phyloP scores from a whole-genome alignment of 345 rosid species.

The Abelmoschus esculentus region DNA sequence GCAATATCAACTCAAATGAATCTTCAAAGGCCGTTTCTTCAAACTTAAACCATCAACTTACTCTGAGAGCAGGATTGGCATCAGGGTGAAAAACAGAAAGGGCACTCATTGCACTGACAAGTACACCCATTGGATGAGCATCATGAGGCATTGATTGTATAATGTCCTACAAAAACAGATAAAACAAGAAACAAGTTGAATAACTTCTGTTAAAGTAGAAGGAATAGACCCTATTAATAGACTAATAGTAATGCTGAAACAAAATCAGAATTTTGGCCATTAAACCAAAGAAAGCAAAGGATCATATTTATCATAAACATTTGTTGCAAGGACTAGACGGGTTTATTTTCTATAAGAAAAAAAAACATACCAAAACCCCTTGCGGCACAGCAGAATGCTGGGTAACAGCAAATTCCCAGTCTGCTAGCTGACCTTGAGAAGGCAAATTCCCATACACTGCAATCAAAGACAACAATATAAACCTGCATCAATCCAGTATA shows the following conservation, averaged over 20 bases:
- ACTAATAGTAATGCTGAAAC: not conserved
- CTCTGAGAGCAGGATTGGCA: slow-evolving; percentile 97
- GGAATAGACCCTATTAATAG: not conserved
- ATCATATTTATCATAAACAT: not conserved
- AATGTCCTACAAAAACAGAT: slow-evolving; percentile 57
- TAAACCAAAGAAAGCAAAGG: not conserved
- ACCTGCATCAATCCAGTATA: not conserved
- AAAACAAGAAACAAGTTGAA: not conserved
- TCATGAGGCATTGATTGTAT: slow-evolving; percentile 97
- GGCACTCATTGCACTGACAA: slow-evolving; percentile 95
- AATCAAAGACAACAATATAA: not conserved
- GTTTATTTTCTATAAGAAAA: slow-evolving; percentile 4
- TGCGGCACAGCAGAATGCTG: slow-evolving; percentile 98
- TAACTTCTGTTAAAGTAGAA: not conserved
- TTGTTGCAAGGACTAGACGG: not conserved
- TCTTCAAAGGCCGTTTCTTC: slow-evolving; percentile 4
- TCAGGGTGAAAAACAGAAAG: slow-evolving; percentile 96
- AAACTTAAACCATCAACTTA: slow-evolving; percentile 30
- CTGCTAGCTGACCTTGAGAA: slow-evolving; percentile 66
- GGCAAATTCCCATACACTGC: slow-evolving; percentile 90
- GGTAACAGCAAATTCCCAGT: slow-evolving; percentile 90
- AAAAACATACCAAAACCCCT: slow-evolving; percentile 59
- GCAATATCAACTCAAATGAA: not conserved
- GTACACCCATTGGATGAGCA: slow-evolving; percentile 98
- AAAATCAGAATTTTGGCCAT: not conserved